Conservation (phyloP, 2,329 filamentous ascomycete genomes). For the Fusarium secorum region DNA sequence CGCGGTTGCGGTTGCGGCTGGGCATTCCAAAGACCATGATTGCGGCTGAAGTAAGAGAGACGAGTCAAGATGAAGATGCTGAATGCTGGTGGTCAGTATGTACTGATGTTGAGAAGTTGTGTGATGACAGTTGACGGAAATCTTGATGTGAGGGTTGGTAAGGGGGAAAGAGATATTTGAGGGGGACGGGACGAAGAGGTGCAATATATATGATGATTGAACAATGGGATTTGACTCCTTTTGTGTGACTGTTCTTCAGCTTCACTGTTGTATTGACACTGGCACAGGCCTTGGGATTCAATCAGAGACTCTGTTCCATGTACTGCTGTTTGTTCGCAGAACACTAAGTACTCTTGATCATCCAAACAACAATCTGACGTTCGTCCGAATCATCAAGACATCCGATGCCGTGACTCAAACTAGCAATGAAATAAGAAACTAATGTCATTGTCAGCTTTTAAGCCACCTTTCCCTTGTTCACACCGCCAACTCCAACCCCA, state of each 20-base stretch:
- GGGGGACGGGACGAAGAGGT: not conserved
- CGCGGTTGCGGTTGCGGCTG: not conserved
- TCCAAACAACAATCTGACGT: not conserved
- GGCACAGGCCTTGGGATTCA: not conserved
- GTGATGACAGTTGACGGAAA: not conserved
- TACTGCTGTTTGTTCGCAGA: not conserved
- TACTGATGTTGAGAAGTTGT: not conserved
- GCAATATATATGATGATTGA: not conserved
- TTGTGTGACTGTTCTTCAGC: not conserved
- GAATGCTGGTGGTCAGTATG: not conserved
- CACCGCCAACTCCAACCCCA: slow-evolving; percentile 18
- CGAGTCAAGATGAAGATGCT: not conserved
- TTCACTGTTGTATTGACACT: not conserved
- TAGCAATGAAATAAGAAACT: fast-evolving
- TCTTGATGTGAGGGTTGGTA: not conserved
- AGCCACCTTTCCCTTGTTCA: slow-evolving; percentile 12
- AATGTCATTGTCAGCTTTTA: not conserved
- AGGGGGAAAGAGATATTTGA: not conserved
- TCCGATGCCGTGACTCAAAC: fast-evolving
- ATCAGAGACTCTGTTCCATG: not conserved
- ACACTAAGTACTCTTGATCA: not conserved
- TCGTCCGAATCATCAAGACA: not conserved
- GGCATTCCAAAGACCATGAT: not conserved
- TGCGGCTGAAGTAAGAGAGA: too few relatives aligned
- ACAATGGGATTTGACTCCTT: not conserved